Base-by-base conservation (phyloP, 306 rosid species). In the Dalbergia oliveri region DNA sequence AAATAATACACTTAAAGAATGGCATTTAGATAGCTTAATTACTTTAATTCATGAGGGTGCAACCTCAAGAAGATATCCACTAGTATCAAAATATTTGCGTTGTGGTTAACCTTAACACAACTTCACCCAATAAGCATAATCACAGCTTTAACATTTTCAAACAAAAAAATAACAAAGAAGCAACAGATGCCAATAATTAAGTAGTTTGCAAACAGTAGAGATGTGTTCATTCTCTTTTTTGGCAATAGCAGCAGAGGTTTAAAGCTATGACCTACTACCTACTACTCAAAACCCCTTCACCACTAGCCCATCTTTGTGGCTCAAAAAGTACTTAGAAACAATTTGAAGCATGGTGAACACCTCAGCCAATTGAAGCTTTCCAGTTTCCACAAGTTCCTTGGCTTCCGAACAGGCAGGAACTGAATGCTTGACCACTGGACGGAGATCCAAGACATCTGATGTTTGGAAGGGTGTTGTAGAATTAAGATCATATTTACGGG, bases 321-420 rank as follows among this genome's bases (percentile, higher is more conserved):
- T 65, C 8, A 34, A 7, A 9, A 43, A 18, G 41, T 12, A 63
- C 33, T 59, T 3, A 66, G 21, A 39, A 47, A 44, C 33, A 66
- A 78, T 50, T 54, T 35, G 78, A 51, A 75, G 62, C 63, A 50
- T 0, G 50, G 39, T 31, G 50, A 83, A 77, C 58, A 96, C 99
- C 99, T 96, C 99, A 53, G 99, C 98, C 88, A 96, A 83, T 82
- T 93, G 94, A 80, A 91, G 88, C 84, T 96, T 96, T 62, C 99
- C 99, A 2, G 98, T 91, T 89, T 96, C 99, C 74, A 96, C 90
- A 59, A 96, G 97, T 37, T 96, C 97, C 88, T 96, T 96, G 71
- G 99, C 99, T 90, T 96, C 99, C 60, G 94, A 90, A 84, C 98
- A 88, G 34, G 91, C 51, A 60, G 99, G 99, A 84, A 95, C 92